Percentiles rank a stretch among this genome's conserved stretches.
Conservation (phyloP, 1,139 yeast species). For the Blastobotrys illinoisensis region DNA sequence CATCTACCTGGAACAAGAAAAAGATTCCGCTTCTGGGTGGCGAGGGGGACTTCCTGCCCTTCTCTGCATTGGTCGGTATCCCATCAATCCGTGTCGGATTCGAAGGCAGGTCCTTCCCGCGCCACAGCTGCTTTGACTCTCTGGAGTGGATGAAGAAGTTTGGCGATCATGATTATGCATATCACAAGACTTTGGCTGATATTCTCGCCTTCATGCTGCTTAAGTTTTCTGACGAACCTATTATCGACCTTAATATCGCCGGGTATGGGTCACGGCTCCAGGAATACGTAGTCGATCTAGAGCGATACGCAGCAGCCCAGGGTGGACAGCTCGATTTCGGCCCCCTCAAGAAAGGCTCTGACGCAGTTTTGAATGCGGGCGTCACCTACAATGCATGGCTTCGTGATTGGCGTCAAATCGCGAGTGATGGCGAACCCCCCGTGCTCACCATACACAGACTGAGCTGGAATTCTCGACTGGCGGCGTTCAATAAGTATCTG, state of each 20-base stretch:
- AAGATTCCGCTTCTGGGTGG: constrained; percentile 15
- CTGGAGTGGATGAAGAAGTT: constrained; percentile 49
- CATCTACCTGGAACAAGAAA: constrained; percentile 19
- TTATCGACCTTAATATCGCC: constrained; percentile 63
- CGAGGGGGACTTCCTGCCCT: constrained; percentile 63
- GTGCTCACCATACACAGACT: constrained; percentile 64
- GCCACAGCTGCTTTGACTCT: constrained; percentile 61
- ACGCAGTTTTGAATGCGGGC: constrained; percentile 23
- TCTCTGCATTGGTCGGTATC: constrained; percentile 56
- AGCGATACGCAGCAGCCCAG: constrained; percentile 35
- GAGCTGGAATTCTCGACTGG: constrained; percentile 70
- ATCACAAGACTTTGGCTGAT: constrained; percentile 55
- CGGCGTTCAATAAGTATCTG: constrained; percentile 51
- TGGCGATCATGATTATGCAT: constrained; percentile 53
- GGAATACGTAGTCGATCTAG: constrained; percentile 46
- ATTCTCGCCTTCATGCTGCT: constrained; percentile 50
- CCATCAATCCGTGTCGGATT: constrained; percentile 63
- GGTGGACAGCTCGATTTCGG: constrained; percentile 18
- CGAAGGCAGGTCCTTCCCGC: constrained; percentile 41
- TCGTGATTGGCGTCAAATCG: constrained; percentile 48
- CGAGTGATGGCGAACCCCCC: constrained; percentile 52
- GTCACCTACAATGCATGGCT: constrained; percentile 41
- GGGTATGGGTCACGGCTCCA: constrained; percentile 45
- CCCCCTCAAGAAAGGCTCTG: constrained; percentile 23
- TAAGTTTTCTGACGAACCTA: constrained; percentile 63